phyloP scores from a whole-genome alignment of 441 rosid genomes.

The Omphalea diandra region DNA sequence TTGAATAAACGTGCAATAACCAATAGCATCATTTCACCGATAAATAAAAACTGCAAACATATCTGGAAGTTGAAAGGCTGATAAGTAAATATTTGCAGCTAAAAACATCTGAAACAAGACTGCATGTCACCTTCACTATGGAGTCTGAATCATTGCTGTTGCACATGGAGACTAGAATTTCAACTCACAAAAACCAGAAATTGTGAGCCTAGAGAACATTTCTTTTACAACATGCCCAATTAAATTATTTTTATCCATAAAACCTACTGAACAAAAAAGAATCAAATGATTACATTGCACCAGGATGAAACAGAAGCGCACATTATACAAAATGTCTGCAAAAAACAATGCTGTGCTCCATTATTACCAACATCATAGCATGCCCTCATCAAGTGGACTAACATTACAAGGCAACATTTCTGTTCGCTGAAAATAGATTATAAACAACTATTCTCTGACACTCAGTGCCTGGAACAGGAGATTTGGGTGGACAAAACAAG shows the following conservation, averaged over 20 bases:
- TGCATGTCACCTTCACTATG: neutral
- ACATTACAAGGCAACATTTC: slow-evolving; percentile 35
- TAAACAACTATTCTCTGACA: slow-evolving; percentile 24
- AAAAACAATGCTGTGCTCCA: slow-evolving; percentile 25
- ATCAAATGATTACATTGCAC: neutral
- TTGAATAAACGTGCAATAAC: too few relatives aligned
- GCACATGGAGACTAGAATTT: neutral
- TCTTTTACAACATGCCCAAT: neutral
- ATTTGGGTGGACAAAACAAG: slow-evolving; percentile 27
- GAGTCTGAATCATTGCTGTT: neutral
- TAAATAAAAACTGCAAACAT: too few relatives aligned
- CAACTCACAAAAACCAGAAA: neutral
- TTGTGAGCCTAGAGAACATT: neutral
- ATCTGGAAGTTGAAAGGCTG: too few relatives aligned
- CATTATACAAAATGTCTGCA: slow-evolving; percentile 3
- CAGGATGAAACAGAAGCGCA: neutral
- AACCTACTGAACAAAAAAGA: slow-evolving; percentile 4
- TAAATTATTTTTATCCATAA: neutral
- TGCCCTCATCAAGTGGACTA: slow-evolving; percentile 29
- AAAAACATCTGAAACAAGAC: too few relatives aligned
- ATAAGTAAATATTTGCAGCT: neutral
- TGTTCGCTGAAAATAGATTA: slow-evolving; percentile 15
- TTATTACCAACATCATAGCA: slow-evolving; percentile 34
- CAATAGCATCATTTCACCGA: too few relatives aligned
- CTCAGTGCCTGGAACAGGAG: slow-evolving; percentile 29